Conservation (phyloP, 129 eudicot genomes). For the Pittosporum tobira region DNA sequence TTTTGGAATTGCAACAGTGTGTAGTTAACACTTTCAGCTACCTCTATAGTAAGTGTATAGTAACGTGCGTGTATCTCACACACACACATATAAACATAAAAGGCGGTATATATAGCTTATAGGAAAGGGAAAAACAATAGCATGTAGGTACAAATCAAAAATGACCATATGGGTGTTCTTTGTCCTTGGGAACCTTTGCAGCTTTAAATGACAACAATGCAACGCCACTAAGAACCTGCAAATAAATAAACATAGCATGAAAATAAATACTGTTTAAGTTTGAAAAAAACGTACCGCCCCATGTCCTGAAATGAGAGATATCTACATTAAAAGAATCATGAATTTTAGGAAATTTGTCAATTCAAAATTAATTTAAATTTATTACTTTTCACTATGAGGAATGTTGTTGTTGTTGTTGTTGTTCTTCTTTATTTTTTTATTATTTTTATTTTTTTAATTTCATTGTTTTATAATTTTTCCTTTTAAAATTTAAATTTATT, state of each 20-base stretch:
- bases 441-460: too few relatives aligned
- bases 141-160: conserved; percentile 65
- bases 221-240: conserved; percentile 92
- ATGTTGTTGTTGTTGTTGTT: too few relatives aligned
- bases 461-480: too few relatives aligned
- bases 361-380: too few relatives aligned
- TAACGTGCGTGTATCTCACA: too few relatives aligned
- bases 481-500: too few relatives aligned
- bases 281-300: neutral
- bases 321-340: too few relatives aligned
- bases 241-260: neutral
- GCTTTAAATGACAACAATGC: conserved; percentile 88
- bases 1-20: neutral
- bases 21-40: neutral
- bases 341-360: too few relatives aligned
- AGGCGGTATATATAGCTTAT: neutral
- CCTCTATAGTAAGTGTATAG: too few relatives aligned
- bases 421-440: too few relatives aligned
- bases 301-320: neutral
- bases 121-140: conserved; percentile 25
- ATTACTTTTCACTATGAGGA: too few relatives aligned
- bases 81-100: neutral
- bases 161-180: conserved; percentile 99
- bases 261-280: neutral
- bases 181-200: conserved; percentile 89